Evolutionary conservation across 176 grass and related monocot species (phyloP).

Genomic region (Carex pumila): DNA sequence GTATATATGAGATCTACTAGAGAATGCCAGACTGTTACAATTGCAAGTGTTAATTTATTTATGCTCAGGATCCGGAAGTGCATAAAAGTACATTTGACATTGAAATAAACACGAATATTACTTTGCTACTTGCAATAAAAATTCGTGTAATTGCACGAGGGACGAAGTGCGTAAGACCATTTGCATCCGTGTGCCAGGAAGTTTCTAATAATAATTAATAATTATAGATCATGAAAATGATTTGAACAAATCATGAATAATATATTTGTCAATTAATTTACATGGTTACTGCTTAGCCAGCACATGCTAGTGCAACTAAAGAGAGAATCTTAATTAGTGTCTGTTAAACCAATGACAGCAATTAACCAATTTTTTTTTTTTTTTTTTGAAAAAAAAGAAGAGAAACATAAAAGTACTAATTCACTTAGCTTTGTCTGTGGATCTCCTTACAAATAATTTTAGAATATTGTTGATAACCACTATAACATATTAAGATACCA

Average conservation of each 20-base stretch:
- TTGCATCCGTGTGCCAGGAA: slow-evolving; percentile 10
- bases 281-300: neutral
- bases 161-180: neutral
- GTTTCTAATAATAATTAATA: slow-evolving; percentile 12
- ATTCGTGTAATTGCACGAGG: neutral
- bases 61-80: no score
- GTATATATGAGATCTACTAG: no score
- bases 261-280: no score
- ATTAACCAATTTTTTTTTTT: neutral
- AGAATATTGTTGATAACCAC: slow-evolving; percentile 16
- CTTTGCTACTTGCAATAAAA: no score
- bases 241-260: neutral
- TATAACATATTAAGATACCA: slow-evolving; percentile 9
- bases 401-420: neutral
- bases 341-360: neutral
- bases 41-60: no score
- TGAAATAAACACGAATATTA: no score
- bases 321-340: slow-evolving; percentile 5
- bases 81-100: no score
- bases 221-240: neutral
- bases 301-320: slow-evolving; percentile 18
- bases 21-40: no score
- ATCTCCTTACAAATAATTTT: slow-evolving; percentile 14
- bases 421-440: slow-evolving; percentile 19
- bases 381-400: neutral